These are phyloP conservation scores for Tolypocladium capitatum DNA, from an alignment of 2,329 filamentous ascomycete genomes.

Conservation along the genomic window DNA sequence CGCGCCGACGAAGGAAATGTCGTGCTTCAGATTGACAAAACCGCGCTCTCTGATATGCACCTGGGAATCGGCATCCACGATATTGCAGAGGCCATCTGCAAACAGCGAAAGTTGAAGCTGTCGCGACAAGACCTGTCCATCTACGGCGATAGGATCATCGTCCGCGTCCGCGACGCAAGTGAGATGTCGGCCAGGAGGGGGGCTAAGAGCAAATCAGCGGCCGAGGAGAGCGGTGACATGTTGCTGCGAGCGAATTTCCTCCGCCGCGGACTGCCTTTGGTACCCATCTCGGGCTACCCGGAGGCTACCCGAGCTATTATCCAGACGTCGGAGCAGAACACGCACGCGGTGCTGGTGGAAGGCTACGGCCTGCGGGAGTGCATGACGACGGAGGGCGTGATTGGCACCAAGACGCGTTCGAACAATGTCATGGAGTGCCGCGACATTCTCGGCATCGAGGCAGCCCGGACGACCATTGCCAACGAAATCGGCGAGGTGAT, in stretches of 20 bases:
- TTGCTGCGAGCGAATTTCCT: slow-evolving; percentile 73
- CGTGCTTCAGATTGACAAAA: slow-evolving; percentile 67
- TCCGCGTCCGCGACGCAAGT: slow-evolving; percentile 51
- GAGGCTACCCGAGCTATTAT: slow-evolving; percentile 81
- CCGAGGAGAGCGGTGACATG: slow-evolving; percentile 32
- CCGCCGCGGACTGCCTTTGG: slow-evolving; percentile 64
- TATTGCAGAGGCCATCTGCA: slow-evolving; percentile 64
- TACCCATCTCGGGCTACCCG: slow-evolving; percentile 84
- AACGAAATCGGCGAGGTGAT: slow-evolving; percentile 81
- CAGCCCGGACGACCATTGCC: slow-evolving; percentile 78
- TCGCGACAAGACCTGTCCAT: slow-evolving; percentile 51
- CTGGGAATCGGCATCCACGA: slow-evolving; percentile 64
- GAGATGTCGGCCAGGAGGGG: slow-evolving; percentile 33
- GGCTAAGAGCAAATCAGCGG: slow-evolving; percentile 30
- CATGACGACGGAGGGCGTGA: slow-evolving; percentile 86
- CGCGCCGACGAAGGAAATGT: slow-evolving; percentile 63
- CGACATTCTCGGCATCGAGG: slow-evolving; percentile 87
- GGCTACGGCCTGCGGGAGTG: slow-evolving; percentile 82
- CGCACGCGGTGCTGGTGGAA: slow-evolving; percentile 73
- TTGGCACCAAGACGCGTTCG: slow-evolving; percentile 59
- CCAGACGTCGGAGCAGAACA: slow-evolving; percentile 58
- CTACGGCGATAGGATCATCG: slow-evolving; percentile 50
- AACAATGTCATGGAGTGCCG: slow-evolving; percentile 87
- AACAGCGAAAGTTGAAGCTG: slow-evolving; percentile 73
- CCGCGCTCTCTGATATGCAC: slow-evolving; percentile 66